A percentile compares a stretch with the other conserved stretches of the same genome.
Evolutionary conservation across 495 filamentous ascomycete genomes (phyloP).

Genomic region (Trichoderma virens): DNA sequence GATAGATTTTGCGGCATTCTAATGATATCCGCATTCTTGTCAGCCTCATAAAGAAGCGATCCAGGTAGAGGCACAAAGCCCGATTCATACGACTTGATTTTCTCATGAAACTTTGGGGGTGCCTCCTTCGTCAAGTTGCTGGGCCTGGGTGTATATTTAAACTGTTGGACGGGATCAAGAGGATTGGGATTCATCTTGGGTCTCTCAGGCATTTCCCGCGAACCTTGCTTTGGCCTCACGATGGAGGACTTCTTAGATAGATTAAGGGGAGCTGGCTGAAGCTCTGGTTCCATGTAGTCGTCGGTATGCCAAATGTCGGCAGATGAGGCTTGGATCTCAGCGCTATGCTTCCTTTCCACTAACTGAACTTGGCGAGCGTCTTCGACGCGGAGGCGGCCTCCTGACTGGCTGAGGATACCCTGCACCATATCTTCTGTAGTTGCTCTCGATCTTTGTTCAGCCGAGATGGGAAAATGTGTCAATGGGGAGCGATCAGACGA

Average conservation of each 20-base stretch:
- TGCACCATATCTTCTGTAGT: neutral
- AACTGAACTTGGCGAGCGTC: neutral
- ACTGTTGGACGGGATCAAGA: neutral
- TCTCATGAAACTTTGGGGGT: neutral
- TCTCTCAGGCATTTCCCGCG: neutral
- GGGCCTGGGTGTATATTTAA: neutral
- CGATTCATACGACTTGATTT: neutral
- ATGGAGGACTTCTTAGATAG: neutral
- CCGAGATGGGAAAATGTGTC: neutral
- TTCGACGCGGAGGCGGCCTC: neutral
- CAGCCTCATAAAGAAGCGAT: neutral
- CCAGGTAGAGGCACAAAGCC: neutral
- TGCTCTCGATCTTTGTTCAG: neutral
- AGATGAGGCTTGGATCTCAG: neutral
- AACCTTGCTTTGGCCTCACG: neutral
- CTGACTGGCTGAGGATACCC: neutral
- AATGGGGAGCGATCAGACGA: neutral
- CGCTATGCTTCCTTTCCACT: neutral
- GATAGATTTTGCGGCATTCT: neutral
- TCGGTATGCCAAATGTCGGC: constrained; percentile 5
- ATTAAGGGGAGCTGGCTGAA: neutral
- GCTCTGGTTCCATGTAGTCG: neutral
- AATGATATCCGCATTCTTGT: neutral
- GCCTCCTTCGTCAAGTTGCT: neutral
- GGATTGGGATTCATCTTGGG: neutral